Evolutionary conservation across 805 yeast genomes (phyloP).

Genomic region (Monosporozyma aerobia): DNA sequence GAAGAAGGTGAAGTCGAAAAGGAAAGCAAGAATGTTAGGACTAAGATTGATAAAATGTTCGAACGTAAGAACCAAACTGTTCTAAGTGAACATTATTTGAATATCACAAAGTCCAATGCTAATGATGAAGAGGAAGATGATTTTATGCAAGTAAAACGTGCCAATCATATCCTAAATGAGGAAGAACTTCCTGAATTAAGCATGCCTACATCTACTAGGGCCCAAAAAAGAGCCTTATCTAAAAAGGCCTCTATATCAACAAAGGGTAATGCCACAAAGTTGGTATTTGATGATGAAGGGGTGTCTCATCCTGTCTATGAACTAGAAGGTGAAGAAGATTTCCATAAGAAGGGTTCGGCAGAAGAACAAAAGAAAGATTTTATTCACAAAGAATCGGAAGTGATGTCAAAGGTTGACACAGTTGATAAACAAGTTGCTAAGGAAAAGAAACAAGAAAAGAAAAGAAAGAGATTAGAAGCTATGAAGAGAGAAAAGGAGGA

Average conservation of each 20-base stretch:
- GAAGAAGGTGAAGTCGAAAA: slow-evolving; percentile 54
- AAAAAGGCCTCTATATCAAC: slow-evolving; percentile 60
- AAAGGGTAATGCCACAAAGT: slow-evolving; percentile 64
- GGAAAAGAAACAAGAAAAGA: slow-evolving; percentile 77
- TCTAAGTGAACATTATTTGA: slow-evolving; percentile 77
- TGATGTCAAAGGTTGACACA: slow-evolving; percentile 63
- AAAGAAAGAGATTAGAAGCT: slow-evolving; percentile 74
- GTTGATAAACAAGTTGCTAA: slow-evolving; percentile 71
- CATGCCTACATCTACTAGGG: slow-evolving; percentile 71
- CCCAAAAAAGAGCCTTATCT: slow-evolving; percentile 75
- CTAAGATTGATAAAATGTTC: slow-evolving; percentile 92
- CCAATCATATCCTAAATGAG: slow-evolving; percentile 60
- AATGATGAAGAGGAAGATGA: slow-evolving; percentile 52
- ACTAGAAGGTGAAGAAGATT: slow-evolving; percentile 81
- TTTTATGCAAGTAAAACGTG: slow-evolving; percentile 72
- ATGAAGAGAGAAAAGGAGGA: slow-evolving; percentile 46
- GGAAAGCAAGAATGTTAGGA: slow-evolving; percentile 42
- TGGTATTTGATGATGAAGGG: slow-evolving; percentile 92
- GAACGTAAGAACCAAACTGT: slow-evolving; percentile 90
- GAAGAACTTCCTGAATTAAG: slow-evolving; percentile 54
- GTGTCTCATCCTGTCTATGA: slow-evolving; percentile 85
- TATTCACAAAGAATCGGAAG: slow-evolving; percentile 53
- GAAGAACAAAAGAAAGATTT: slow-evolving; percentile 57
- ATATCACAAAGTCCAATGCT: slow-evolving; percentile 45
- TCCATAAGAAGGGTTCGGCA: slow-evolving; percentile 62